These are phyloP conservation scores for Trametes punicea DNA, from an alignment of 768 basidiomycete genomes.

Conservation along the genomic window DNA sequence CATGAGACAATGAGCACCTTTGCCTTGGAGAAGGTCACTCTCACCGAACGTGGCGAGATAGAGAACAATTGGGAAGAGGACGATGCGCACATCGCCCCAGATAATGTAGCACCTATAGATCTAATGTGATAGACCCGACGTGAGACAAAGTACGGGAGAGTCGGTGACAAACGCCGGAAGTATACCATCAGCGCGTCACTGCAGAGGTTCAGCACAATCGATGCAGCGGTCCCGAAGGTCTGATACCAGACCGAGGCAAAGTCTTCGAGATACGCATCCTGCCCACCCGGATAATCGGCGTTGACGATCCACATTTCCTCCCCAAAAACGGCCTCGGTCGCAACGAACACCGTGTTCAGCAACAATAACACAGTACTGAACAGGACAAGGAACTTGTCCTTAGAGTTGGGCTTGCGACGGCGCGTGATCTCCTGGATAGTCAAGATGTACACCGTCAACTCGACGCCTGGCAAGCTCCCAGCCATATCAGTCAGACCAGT, in stretches of 20 bases:
- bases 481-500: not conserved
- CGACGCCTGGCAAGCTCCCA: slow-evolving; percentile 20
- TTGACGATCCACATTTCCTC: slow-evolving; percentile 38
- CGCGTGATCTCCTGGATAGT: slow-evolving; percentile 22
- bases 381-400: slow-evolving; percentile 21
- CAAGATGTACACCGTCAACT: slow-evolving; percentile 26
- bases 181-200: slow-evolving; percentile 38
- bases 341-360: slow-evolving; percentile 33
- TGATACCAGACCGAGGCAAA: slow-evolving; percentile 30
- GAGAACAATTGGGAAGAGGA: slow-evolving; percentile 5
- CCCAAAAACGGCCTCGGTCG: slow-evolving; percentile 30
- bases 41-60: slow-evolving; percentile 7
- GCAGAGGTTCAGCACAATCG: slow-evolving; percentile 32
- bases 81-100: not conserved
- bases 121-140: not conserved
- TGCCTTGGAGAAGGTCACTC: slow-evolving; percentile 5
- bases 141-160: not conserved
- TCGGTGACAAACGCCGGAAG: not conserved
- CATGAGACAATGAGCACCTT: not conserved
- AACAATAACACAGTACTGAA: slow-evolving; percentile 28
- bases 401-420: not conserved
- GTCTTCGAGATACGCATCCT: slow-evolving; percentile 31
- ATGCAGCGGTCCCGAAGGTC: slow-evolving; percentile 26
- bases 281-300: slow-evolving; percentile 33
- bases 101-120: slow-evolving; percentile 7